A percentile compares a stretch with the other conserved stretches of the same genome.
Conservation (phyloP, 2,329 filamentous ascomycete species). For the Fusarium ambrosium region DNA sequence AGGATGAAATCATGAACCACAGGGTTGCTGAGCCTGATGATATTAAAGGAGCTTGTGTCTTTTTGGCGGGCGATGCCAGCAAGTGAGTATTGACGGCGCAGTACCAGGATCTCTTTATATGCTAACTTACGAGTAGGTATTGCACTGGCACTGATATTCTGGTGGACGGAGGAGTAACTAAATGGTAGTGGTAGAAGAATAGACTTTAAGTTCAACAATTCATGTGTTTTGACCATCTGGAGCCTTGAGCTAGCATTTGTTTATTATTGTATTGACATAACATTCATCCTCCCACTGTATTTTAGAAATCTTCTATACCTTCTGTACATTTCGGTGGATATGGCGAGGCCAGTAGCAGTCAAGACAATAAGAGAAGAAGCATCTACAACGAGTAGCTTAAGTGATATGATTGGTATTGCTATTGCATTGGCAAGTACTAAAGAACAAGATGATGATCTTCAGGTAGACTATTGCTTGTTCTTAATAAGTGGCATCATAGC, state of each 20-base stretch:
- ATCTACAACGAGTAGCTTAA: not conserved
- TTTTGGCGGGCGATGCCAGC: slow-evolving; percentile 63
- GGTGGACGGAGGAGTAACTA: slow-evolving; percentile 60
- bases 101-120: not conserved
- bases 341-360: not conserved
- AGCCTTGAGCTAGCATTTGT: not conserved
- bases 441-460: not conserved
- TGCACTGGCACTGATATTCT: slow-evolving; percentile 60
- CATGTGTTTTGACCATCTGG: not conserved
- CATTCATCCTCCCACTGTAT: rapidly evolving
- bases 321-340: too few relatives aligned
- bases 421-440: not conserved
- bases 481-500: not conserved
- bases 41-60: slow-evolving; percentile 63
- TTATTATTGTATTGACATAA: not conserved
- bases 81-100: slow-evolving; percentile 48
- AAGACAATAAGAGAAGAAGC: not conserved
- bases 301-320: too few relatives aligned
- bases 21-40: slow-evolving; percentile 63
- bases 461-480: not conserved
- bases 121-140: slow-evolving; percentile 37
- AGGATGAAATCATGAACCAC: slow-evolving; percentile 62
- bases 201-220: not conserved
- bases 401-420: not conserved
- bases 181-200: slow-evolving; percentile 49